phyloP scores from a whole-genome alignment of 2,329 filamentous ascomycete species.

The Didymella sp. region DNA sequence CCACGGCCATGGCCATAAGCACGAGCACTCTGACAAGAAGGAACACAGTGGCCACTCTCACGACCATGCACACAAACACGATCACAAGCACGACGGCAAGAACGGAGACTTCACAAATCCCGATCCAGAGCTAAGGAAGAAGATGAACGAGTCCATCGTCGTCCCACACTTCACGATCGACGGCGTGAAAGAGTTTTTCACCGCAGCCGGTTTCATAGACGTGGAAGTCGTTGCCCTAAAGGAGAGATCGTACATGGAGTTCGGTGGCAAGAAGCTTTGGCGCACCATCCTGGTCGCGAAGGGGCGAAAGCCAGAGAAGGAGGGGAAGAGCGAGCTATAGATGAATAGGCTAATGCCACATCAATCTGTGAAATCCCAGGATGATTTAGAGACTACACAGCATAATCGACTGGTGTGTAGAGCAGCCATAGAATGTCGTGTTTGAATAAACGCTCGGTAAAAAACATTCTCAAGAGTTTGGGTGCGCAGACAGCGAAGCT shows the following conservation, averaged over 20 bases:
- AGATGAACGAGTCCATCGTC: conserved; percentile 62
- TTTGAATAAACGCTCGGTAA: no score
- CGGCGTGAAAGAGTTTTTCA: conserved; percentile 67
- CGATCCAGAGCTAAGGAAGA: conserved; percentile 24
- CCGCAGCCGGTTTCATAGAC: conserved; percentile 64
- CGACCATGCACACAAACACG: conserved; percentile 16
- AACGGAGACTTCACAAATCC: conserved; percentile 17
- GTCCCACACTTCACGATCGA: conserved; percentile 71
- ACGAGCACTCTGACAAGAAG: conserved; percentile 13
- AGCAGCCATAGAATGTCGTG: no score
- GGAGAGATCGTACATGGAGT: conserved; percentile 58
- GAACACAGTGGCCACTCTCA: not conserved
- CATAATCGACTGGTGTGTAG: no score
- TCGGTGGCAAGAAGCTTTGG: conserved; percentile 48
- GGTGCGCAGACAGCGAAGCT: no score
- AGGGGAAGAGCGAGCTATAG: conserved; percentile 36
- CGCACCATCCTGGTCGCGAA: conserved; percentile 60
- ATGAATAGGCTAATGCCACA: not conserved
- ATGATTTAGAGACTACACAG: no score
- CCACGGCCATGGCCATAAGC: conserved; percentile 26
- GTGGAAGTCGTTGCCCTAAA: conserved; percentile 65
- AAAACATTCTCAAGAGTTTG: no score
- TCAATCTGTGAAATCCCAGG: no score
- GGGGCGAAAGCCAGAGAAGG: conserved; percentile 53
- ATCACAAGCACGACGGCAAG: conserved; percentile 12